Percentiles rank a stretch among this genome's conserved stretches.
phyloP scores from a whole-genome alignment of 768 basidiomycete genomes.

The Crassisporium funariophilum region DNA sequence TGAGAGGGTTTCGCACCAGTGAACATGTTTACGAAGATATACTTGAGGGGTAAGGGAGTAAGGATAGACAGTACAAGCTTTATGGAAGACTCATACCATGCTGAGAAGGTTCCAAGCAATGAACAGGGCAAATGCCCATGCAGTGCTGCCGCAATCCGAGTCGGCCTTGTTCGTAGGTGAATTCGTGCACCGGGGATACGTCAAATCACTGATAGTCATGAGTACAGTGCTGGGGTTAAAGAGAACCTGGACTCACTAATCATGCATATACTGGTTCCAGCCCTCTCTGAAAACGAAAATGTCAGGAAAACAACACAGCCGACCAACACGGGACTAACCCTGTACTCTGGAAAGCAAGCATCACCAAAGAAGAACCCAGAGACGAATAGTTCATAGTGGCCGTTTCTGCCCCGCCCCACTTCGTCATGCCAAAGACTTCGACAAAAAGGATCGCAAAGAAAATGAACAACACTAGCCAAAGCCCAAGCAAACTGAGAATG shows the following conservation, averaged over 20 bases:
- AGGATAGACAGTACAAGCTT: slow-evolving; percentile 4
- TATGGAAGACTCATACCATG: slow-evolving; percentile 61
- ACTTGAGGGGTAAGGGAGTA: slow-evolving; percentile 48
- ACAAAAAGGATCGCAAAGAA: slow-evolving; percentile 89
- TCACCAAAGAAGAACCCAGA: slow-evolving; percentile 78
- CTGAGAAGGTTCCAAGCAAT: slow-evolving; percentile 94
- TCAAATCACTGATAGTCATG: slow-evolving; percentile 72
- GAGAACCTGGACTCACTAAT: slow-evolving; percentile 62
- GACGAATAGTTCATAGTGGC: slow-evolving; percentile 77
- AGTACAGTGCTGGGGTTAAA: slow-evolving; percentile 5
- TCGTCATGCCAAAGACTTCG: slow-evolving; percentile 91
- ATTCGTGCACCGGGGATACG: slow-evolving; percentile 82
- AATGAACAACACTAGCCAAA: slow-evolving; percentile 90
- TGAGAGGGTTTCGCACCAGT: slow-evolving; percentile 56
- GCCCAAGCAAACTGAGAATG: slow-evolving; percentile 78
- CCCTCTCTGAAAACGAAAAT: slow-evolving; percentile 62
- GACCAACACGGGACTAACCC: slow-evolving; percentile 57
- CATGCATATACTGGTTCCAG: slow-evolving; percentile 98
- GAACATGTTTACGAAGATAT: slow-evolving; percentile 95
- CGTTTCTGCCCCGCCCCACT: slow-evolving; percentile 74
- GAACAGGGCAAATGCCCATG: slow-evolving; percentile 85
- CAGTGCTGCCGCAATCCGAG: slow-evolving; percentile 85
- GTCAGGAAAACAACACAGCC: slow-evolving; percentile 4
- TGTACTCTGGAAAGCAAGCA: slow-evolving; percentile 91
- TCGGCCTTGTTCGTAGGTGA: slow-evolving; percentile 44